phyloP scores from a whole-genome alignment of 2,329 filamentous ascomycete genomes.

The Ophiostoma ips region DNA sequence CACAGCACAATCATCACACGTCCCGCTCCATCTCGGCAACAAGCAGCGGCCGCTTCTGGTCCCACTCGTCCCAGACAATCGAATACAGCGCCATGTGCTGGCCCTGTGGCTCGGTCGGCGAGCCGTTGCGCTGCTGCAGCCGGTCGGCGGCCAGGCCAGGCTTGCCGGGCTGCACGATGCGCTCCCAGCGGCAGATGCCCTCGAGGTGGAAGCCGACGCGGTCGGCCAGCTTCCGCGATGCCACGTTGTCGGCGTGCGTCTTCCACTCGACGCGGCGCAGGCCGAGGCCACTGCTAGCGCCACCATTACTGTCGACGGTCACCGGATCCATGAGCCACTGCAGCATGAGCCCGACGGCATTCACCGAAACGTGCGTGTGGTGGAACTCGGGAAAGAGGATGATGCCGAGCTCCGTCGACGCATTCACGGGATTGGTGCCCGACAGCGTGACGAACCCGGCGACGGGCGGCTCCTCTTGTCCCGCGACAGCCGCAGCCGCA shows the following conservation, averaged over 20 bases:
- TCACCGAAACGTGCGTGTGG: slow-evolving; percentile 4
- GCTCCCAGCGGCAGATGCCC: slow-evolving; percentile 4
- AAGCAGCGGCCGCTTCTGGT: background rate
- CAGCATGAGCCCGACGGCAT: slow-evolving; percentile 5
- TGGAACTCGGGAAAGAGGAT: slow-evolving; percentile 8
- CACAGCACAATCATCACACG: no score
- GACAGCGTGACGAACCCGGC: slow-evolving; percentile 4
- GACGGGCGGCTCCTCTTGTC: background rate
- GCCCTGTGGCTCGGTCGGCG: slow-evolving; percentile 1
- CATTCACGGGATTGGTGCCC: slow-evolving; percentile 1
- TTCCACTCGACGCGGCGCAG: slow-evolving; percentile 8
- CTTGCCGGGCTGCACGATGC: slow-evolving; percentile 2
- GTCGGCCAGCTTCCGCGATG: background rate
- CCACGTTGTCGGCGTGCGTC: slow-evolving; percentile 1
- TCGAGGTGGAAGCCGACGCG: slow-evolving; percentile 6
- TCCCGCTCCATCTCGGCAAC: background rate
- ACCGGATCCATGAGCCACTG: slow-evolving; percentile 4
- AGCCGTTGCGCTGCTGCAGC: background rate
- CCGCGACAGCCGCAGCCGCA: background rate
- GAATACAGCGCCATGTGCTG: slow-evolving; percentile 7
- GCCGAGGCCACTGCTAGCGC: background rate
- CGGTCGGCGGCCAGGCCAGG: background rate
- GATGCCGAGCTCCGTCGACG: slow-evolving; percentile 6
- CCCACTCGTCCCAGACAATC: slow-evolving; percentile 12
- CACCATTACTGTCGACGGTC: background rate